Evolutionary conservation across 2,329 filamentous ascomycete species (phyloP), one percentile per base, ranked within the genome.

Genomic region (Dactylellina sp.): DNA sequence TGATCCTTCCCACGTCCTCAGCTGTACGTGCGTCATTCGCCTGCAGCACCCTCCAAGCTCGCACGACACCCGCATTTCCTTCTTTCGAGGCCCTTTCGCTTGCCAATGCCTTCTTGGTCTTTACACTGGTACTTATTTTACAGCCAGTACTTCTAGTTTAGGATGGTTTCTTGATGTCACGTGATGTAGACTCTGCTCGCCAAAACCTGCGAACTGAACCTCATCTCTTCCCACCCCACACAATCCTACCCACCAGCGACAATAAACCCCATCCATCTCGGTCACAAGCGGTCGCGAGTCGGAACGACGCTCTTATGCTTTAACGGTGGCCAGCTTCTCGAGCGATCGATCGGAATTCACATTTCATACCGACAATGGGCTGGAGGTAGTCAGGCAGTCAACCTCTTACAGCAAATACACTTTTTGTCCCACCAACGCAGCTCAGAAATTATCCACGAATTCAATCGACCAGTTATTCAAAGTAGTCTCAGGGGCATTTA

Each of bases 1-100:
- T 72, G 68, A 72, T 72, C 68, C 66, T 71, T 39, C 53, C n/a
- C n/a, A n/a, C n/a, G n/a, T 40, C 32, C 24, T 37, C 6, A 7
- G 20, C 42, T 50, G 46, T 44, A 52, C 25, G 28, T 62, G 59
- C 59, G 59, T 62, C 59, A 62, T 66, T 59, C 40, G 22, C 52
- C 62, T 42, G 50, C 52, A 40, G 28, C 49, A 53, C 25, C 20
- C 5, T 16, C 6, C 46, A 9, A 12, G 14, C 46, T 50, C 60
- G 39, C 49, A 53, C 60, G 47, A 64, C 60, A 22, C 32, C 16
- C 24, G 11, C 52, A 44, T 28, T 16, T 7, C 20, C 28, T 9
- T 22, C 16, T 32, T 24, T 1, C 22, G n/a, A n/a, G n/a, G n/a
- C n/a, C n/a, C n/a, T n/a, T n/a, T 53, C 62, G 62, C 47, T 40